Evolutionary conservation across 495 filamentous ascomycete species (phyloP), one percentile per base, ranked within the genome.

Genomic region (Aspergillus coremiiformis): DNA sequence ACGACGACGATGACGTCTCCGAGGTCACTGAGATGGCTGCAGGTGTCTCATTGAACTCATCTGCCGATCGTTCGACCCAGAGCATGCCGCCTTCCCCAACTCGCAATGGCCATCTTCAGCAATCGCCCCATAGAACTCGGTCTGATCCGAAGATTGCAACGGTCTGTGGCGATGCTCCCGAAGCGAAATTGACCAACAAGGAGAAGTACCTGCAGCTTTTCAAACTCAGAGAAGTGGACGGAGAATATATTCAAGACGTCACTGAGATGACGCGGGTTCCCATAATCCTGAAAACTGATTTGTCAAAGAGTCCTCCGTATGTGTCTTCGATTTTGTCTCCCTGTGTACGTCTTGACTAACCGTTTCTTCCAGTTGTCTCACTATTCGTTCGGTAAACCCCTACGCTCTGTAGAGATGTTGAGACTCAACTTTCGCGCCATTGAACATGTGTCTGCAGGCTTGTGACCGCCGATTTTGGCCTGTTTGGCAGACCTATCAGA

Each of bases 271-370:
- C 90, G 30, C 79, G 90, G 49, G 89, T 98, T 45, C 93, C 93
- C 3, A 87, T 98, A 52, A 95, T 97, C 60, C 72, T 98, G 46
- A 98, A 96, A 83, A 98, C 93, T 29, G 93, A 98, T 71, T 79
- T 98, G 60, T 88, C 79, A 76, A 98, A 97, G 86, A 97, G 93
- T 68, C 93, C 93, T 72, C 93, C 93, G 89, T 97, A 86, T 76
- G 92, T 87, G 58, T 20, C 29, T 51, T 42, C 17, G 53, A 24
- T 35, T 44, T 46, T 44, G 35, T 21, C 22, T 24, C 23, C 32
- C 23, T 51, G 44, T 66, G 82, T 73, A 74, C 77, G 53, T 49
- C 48, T 51, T 62, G 15, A 43, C 59, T 61, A 54, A 61, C 39
- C 20, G 60, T 20, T 7, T 15, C 21, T 46, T 42, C 24, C 55